These are phyloP conservation scores for Cornus suecica DNA, from an alignment of 148 eudicot genomes.

Conservation along the genomic window DNA sequence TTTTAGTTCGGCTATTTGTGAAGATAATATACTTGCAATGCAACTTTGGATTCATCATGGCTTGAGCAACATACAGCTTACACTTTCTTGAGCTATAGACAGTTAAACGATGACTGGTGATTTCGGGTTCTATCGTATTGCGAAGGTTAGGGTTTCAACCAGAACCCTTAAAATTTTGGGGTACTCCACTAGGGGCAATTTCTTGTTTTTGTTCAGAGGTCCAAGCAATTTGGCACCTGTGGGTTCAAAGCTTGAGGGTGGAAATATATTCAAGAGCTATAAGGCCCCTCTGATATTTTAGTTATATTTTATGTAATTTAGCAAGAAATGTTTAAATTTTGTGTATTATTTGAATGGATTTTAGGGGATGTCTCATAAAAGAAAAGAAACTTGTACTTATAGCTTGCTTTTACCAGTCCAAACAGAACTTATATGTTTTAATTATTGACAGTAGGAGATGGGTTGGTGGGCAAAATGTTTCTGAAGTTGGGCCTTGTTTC, in stretches of 20 bases:
- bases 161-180: background rate
- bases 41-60: background rate
- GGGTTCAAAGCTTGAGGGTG: background rate
- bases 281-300: background rate
- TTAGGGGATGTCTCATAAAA: background rate
- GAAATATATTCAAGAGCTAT: too few species aligned
- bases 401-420: background rate
- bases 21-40: background rate
- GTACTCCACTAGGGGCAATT: background rate
- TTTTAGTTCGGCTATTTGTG: slow-evolving; percentile 1
- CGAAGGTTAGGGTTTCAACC: background rate
- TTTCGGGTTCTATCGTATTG: background rate
- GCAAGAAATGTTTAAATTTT: background rate
- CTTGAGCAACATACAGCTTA: background rate
- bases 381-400: background rate
- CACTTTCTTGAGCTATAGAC: background rate
- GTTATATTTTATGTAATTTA: background rate
- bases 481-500: background rate
- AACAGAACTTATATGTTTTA: background rate
- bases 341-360: background rate
- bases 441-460: background rate
- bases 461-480: background rate
- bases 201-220: background rate
- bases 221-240: background rate
- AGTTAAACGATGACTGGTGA: background rate